Percentiles rank a stretch among this genome's conserved stretches.
Conservation (phyloP, 2,329 filamentous ascomycete species). For the Ophiobolus disseminans region DNA sequence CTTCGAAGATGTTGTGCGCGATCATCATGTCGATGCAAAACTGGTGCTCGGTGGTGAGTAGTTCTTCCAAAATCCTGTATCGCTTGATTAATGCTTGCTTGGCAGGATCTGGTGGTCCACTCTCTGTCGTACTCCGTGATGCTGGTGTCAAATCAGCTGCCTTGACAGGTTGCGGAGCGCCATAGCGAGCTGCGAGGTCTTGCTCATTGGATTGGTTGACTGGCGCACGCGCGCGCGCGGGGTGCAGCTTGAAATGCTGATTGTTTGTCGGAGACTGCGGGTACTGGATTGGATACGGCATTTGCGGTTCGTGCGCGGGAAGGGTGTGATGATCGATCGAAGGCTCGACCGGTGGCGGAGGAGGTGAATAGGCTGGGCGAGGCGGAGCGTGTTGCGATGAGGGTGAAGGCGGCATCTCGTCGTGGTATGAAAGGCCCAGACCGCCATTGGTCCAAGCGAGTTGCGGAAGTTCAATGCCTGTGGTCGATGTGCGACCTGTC, state of each 20-base stretch:
- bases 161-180: conserved; percentile 23
- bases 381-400: conserved; percentile 44
- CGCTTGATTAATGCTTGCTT: conserved; percentile 70
- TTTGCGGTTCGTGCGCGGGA: conserved; percentile 10
- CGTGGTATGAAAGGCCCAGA: conserved; percentile 55
- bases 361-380: conserved; percentile 57
- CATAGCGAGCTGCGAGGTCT: conserved; percentile 26
- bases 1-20: conserved; percentile 96
- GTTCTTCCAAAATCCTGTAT: conserved; percentile 84
- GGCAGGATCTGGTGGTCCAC: conserved; percentile 29
- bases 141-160: conserved; percentile 13
- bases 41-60: conserved; percentile 89
- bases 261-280: conserved; percentile 15
- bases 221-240: conserved; percentile 30
- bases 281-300: conserved; percentile 20
- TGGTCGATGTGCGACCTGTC: conserved; percentile 33
- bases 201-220: conserved; percentile 25
- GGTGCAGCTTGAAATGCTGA: conserved; percentile 32
- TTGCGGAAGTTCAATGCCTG: conserved; percentile 43
- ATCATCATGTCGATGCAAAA: conserved; percentile 97
- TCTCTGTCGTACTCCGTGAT: conserved; percentile 19
- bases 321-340: conserved; percentile 22
- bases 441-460: conserved; percentile 47
- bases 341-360: conserved; percentile 48
- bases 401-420: conserved; percentile 34